Evolutionary conservation across 2,329 filamentous ascomycete genomes (phyloP), one percentile per base, ranked within the genome.

Genomic region (Diplocarpon mali): DNA sequence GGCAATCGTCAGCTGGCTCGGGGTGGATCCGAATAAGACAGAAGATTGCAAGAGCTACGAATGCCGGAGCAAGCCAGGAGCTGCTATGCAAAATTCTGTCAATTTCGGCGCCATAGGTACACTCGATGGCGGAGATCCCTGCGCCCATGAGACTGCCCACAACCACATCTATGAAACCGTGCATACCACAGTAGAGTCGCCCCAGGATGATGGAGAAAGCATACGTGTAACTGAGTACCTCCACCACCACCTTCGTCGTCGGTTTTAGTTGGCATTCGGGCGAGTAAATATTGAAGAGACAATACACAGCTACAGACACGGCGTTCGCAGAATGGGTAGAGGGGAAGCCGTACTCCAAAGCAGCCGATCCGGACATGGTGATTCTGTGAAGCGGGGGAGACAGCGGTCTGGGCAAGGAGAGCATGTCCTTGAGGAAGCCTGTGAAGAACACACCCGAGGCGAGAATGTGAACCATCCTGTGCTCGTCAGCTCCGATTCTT

Each of bases 311-410:
- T 13, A 96, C 90, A 0, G 90, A 95, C 6, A 96, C 85, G 2
- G 92, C 92, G 63, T 98, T 98, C 39, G 92, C 92, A 12, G 89
- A 95, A 63, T 98, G 92, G 0, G 92, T 96, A 8, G 89, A 95
- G 0, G 92, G 92, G 57, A 96, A 96, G 15, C 92, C 92, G 62
- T 98, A 98, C 62, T 98, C 92, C 44, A 98, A 75, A 9, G 90
- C 88, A 3, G 86, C 89, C 5, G 87, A 95, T 3, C 89, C 89
- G 40, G 90, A 96, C 89, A 95, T 95, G 54, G 89, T 95, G 62
- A 98, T 96, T 42, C 92, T 80, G 48, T 93, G 81, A 13, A 98
- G 72, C 1, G 92, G 92, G 15, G 92, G 92, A 3, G 89, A 95
- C 16, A 96, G 69, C 1, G 92, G 92, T 24, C 92, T 79, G 12